A percentile compares a stretch with the other conserved stretches of the same genome.
phyloP scores from a whole-genome alignment of 2,329 filamentous ascomycete species.

The Phaeoacremonium minimum region DNA sequence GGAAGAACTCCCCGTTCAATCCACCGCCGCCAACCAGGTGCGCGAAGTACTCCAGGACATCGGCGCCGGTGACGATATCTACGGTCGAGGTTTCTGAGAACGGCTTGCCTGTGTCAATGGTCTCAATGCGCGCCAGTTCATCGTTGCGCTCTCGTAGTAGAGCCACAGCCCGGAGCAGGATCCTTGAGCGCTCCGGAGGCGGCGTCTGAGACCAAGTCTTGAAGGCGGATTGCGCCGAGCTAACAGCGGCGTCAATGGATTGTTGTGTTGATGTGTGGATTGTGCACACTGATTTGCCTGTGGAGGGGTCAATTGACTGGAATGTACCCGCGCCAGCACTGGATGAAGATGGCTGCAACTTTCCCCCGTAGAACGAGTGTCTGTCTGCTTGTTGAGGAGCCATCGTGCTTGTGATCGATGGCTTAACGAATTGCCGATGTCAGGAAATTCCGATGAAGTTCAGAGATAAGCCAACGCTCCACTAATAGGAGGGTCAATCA shows the following conservation, averaged over 20 bases:
- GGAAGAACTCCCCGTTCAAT: constrained; percentile 74
- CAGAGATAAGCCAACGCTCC: too few species aligned
- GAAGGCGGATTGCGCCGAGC: constrained; percentile 69
- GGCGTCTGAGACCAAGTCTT: constrained; percentile 72
- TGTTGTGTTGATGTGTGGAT: constrained; percentile 64
- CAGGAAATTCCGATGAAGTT: too few species aligned
- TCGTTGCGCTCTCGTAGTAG: constrained; percentile 75
- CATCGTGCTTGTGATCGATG: too few species aligned
- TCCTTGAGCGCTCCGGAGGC: constrained; percentile 68
- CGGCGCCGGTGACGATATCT: constrained; percentile 77
- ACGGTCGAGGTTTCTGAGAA: constrained; percentile 81
- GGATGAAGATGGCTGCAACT: constrained; percentile 54
- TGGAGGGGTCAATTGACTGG: constrained; percentile 70
- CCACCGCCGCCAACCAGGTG: constrained; percentile 73
- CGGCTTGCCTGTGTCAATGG: constrained; percentile 81
- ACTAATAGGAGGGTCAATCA: too few species aligned
- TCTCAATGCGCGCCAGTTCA: constrained; percentile 73
- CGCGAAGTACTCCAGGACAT: constrained; percentile 84
- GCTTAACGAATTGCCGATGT: too few species aligned
- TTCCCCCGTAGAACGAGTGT: constrained; percentile 73
- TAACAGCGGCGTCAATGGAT: constrained; percentile 68
- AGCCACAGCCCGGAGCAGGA: constrained; percentile 71
- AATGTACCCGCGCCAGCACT: constrained; percentile 59
- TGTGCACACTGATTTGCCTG: constrained; percentile 61
- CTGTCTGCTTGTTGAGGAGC: constrained; percentile 28